Percentiles rank a stretch among this genome's conserved stretches.
These are phyloP conservation scores for Rhinocladiella mackenziei DNA, from an alignment of 2,329 filamentous ascomycete species.

Conservation along the genomic window DNA sequence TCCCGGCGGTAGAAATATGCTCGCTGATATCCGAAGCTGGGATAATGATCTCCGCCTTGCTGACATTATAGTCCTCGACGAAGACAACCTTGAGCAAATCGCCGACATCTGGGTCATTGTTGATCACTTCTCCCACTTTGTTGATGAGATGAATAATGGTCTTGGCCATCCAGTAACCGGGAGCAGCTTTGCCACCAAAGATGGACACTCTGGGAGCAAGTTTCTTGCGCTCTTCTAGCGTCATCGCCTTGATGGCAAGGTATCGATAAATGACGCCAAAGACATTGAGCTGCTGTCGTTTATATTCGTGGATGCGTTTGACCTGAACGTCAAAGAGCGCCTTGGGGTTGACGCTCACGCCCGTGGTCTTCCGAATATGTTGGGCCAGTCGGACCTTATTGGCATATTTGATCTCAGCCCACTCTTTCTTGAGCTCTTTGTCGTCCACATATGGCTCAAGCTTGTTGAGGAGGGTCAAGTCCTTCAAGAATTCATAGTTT, in stretches of 20 bases:
- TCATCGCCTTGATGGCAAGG: conserved; percentile 80
- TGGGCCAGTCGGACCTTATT: conserved; percentile 92
- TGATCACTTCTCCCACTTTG: conserved; percentile 82
- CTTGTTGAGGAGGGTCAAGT: conserved; percentile 79
- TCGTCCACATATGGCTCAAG: conserved; percentile 81
- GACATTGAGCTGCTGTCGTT: conserved; percentile 97
- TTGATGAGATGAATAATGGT: conserved; percentile 97
- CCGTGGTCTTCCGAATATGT: conserved; percentile 79
- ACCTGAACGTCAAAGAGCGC: conserved; percentile 96
- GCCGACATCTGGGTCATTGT: conserved; percentile 86
- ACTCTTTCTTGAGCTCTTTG: conserved; percentile 86
- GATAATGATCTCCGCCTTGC: conserved; percentile 95
- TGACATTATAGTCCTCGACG: conserved; percentile 97
- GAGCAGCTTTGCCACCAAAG: conserved; percentile 95
- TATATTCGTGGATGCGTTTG: conserved; percentile 99
- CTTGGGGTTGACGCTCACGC: conserved; percentile 77
- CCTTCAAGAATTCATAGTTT: conserved; percentile 79
- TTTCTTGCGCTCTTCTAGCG: conserved; percentile 78
- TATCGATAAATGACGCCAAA: conserved; percentile 97
- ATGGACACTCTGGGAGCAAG: conserved; percentile 84
- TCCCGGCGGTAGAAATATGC: conserved; percentile 97
- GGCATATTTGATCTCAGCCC: conserved; percentile 92
- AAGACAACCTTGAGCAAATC: conserved; percentile 96
- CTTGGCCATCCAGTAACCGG: conserved; percentile 99
- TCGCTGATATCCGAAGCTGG: conserved; percentile 95